phyloP scores from a whole-genome alignment of 1,139 yeast genomes.

The Candida albicans region DNA sequence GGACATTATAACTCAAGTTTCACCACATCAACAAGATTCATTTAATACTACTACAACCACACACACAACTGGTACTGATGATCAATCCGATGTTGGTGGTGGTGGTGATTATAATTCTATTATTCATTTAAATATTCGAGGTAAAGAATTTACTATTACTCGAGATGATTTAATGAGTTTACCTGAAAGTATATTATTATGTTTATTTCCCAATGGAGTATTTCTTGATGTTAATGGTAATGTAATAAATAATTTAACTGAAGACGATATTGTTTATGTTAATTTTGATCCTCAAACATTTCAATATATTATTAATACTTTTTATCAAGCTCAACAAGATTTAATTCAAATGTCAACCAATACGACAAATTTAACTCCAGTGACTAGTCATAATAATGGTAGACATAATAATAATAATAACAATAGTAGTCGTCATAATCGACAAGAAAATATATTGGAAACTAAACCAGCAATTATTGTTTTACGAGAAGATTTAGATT shows the following conservation, averaged over 20 bases:
- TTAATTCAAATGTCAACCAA: conserved; percentile 25
- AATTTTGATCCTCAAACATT: conserved; percentile 88
- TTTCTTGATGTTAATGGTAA: conserved; percentile 73
- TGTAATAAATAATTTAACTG: conserved; percentile 73
- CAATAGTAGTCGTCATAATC: conserved; percentile 13
- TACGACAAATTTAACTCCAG: conserved; percentile 22
- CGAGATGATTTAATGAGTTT: conserved; percentile 87
- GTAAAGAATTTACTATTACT: conserved; percentile 64
- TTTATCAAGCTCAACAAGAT: conserved; percentile 49
- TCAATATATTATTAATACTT: conserved; percentile 72
- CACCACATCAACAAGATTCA: conserved; percentile 32
- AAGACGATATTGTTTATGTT: conserved; percentile 73
- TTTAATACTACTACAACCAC: conserved; percentile 15
- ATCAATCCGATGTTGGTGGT: conserved; percentile 26
- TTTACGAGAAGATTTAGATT: conserved; percentile 90
- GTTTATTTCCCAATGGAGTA: conserved; percentile 89
- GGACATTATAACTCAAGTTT: conserved; percentile 65
- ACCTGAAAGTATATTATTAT: conserved; percentile 85
- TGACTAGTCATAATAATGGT: conserved; percentile 15
- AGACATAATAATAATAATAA: too few relatives aligned
- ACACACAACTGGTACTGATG: conserved; percentile 10
- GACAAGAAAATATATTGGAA: conserved; percentile 54
- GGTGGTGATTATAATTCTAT: conserved; percentile 59
- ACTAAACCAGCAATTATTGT: conserved; percentile 91
- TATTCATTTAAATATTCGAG: conserved; percentile 68